Evolutionary conservation across 441 rosid species (phyloP), one percentile per base, ranked within the genome.

Genomic region (Populus tomentosa): DNA sequence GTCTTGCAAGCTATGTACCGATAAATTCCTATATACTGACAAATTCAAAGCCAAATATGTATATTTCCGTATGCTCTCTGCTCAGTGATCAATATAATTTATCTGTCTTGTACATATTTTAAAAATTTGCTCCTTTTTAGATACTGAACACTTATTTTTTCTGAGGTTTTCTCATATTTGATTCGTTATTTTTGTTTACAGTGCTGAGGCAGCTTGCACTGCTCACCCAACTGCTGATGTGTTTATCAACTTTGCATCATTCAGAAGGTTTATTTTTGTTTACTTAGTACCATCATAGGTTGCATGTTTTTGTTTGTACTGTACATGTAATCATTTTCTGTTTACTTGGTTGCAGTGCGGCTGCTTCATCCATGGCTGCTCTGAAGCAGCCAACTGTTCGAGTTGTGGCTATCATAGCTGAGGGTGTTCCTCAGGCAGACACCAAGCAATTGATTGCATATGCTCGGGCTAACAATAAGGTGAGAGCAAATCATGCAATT

Each of bases 201-300:
- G 99, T 70, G 82, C 89, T 79, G 98, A 93, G 74, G 96, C 97
- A 20, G 99, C 99, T 64, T 90, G 92, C 80, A 91, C 89, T 67
- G 91, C 98, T 7, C 98, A 93, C 86, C 97, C 98, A 69, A 95
- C 97, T 6, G 99, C 98, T 7, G 99, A 95, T 87, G 96, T 95
- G 50, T 95, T 95, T 74, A 95, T 95, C 70, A 95, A 95, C 84
- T 95, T 95, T 10, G 95, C 99, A 68, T 95, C 99, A 24, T 95
- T 89, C 72, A 89, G 98, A 90, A 95, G 99, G 98, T 87, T 65
- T 70, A 75, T 69, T 20, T 75, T 65, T 40, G 11, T 79, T 64
- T 20, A 3, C 38, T 40, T 32, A 10, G 40, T 74, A 23, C 32
- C 66, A 14, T 79, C 65, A 42, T 56, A 11, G 69, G 62, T 36